Conservation (phyloP, 768 basidiomycete species). For the Panellus pusillus region DNA sequence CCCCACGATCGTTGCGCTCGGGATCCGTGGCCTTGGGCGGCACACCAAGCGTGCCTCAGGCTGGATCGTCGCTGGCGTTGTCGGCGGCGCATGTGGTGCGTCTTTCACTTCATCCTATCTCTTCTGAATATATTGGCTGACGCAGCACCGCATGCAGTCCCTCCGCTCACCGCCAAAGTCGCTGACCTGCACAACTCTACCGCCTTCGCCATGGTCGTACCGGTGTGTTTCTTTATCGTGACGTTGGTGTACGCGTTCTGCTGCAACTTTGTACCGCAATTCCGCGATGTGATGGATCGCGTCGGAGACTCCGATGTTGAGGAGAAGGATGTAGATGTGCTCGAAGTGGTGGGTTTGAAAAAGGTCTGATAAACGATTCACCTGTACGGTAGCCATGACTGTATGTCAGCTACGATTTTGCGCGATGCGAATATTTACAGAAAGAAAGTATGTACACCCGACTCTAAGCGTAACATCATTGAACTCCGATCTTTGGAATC, state of each 20-base stretch:
- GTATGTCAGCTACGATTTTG: no score
- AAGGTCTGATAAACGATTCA: no score
- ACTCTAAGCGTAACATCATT: no score
- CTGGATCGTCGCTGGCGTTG: constrained; percentile 34
- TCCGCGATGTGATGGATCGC: constrained; percentile 29
- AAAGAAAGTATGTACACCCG: no score
- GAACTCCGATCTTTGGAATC: no score
- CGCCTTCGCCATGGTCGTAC: constrained; percentile 35
- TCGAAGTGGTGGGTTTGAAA: not conserved
- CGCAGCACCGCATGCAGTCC: constrained; percentile 19
- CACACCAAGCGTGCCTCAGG: constrained; percentile 36
- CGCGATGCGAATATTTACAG: no score
- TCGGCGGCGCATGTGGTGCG: constrained; percentile 33
- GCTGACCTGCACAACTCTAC: constrained; percentile 33
- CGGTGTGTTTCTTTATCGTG: constrained; percentile 30
- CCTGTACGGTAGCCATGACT: no score
- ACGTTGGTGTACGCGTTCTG: constrained; percentile 29
- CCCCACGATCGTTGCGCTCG: constrained; percentile 36
- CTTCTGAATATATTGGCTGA: not conserved
- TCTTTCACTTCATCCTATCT: not conserved
- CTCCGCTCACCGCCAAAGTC: constrained; percentile 32
- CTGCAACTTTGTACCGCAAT: constrained; percentile 32
- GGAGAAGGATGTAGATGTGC: not conserved
- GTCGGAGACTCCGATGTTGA: constrained; percentile 18
- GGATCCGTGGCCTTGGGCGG: constrained; percentile 32